A percentile compares a stretch with the other conserved stretches of the same genome.
Evolutionary conservation across 2,329 filamentous ascomycete species (phyloP).

Genomic region (Claviceps maximensis): DNA sequence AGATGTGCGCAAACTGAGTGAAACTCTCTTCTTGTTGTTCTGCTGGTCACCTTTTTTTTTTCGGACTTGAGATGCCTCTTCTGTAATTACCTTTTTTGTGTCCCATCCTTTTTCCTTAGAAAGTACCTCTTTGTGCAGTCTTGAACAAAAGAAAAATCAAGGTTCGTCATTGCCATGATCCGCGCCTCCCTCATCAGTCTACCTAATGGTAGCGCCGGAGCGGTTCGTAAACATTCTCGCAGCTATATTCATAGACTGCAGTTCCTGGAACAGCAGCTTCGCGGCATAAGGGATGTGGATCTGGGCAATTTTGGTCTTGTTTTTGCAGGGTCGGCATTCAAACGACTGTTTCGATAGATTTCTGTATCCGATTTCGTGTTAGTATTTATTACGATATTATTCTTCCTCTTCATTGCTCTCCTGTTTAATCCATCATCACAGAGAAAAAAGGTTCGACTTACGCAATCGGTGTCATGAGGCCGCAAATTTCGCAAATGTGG

Average conservation of each 20-base stretch:
- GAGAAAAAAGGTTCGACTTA: conserved; percentile 40
- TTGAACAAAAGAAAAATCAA: background rate
- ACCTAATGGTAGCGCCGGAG: conserved; percentile 61
- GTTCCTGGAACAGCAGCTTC: conserved; percentile 95
- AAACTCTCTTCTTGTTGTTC: background rate
- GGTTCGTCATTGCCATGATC: background rate
- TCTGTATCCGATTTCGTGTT: conserved; percentile 31
- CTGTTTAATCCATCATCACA: background rate
- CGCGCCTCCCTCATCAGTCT: conserved; percentile 9
- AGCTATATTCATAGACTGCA: conserved; percentile 97
- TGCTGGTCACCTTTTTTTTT: conserved; percentile 4
- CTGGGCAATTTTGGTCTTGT: conserved; percentile 97
- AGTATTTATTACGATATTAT: conserved; percentile 17
- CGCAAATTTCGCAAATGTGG: conserved; percentile 96
- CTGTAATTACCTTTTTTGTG: too few species aligned
- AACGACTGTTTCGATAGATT: conserved; percentile 93
- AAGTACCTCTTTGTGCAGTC: background rate
- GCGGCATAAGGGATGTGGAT: conserved; percentile 96
- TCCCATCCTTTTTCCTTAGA: background rate
- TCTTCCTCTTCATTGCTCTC: background rate
- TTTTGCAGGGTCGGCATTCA: conserved; percentile 94
- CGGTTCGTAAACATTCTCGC: conserved; percentile 90
- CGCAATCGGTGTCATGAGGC: conserved; percentile 97
- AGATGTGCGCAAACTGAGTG: background rate
- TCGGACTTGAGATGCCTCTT: too few species aligned